Base-by-base conservation (phyloP, 2,329 filamentous ascomycete genomes). In the Calonectria montana region DNA sequence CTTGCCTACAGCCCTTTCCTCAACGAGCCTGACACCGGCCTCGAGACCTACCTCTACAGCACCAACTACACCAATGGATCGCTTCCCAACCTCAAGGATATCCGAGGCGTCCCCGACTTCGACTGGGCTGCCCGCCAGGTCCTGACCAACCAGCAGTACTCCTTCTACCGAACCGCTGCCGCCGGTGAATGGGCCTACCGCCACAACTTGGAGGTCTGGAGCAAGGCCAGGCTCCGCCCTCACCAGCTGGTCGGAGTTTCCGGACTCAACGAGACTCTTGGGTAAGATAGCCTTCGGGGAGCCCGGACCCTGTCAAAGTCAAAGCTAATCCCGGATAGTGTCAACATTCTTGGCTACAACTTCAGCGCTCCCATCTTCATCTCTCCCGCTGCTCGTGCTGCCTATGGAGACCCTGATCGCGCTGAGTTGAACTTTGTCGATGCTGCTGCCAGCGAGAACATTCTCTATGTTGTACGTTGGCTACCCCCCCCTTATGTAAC, bases 181-280 rank as follows among this genome's bases (percentile, higher is more conserved):
- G 87, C 84, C 4, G 86, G 86, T 57, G 87, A 88, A 76, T 88
- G 85, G 86, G 80, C 84, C 0, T 88, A 89, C 82, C 83, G 86
- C 59, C 86, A 88, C 80, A 88, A 88, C 77, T 82, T 89, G 7
- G 86, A 88, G 67, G 83, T 87, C 47, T 89, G 83, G 82, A 78
- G 83, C 43, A 85, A 86, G 70, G 85, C 84, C 65, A 82, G 83
- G 47, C 79, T 88, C 29, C 82, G 86, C 47, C 84, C 86, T 71
- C 76, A 77, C 12, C 75, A 79, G n/a, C 76, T 79, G 1, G 77
- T 75, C 9, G 75, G 64, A 67, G 83, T 87, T 48, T 77, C 76
- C 10, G 76, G 77, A 15, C 76, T 84, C 23, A 83, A 84, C 43
- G 75, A 81, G 65, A 82, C 82, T 2, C 71, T 85, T 13, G 73